Conservation (phyloP, 2,329 filamentous ascomycete species). For the Cadophora sp. region DNA sequence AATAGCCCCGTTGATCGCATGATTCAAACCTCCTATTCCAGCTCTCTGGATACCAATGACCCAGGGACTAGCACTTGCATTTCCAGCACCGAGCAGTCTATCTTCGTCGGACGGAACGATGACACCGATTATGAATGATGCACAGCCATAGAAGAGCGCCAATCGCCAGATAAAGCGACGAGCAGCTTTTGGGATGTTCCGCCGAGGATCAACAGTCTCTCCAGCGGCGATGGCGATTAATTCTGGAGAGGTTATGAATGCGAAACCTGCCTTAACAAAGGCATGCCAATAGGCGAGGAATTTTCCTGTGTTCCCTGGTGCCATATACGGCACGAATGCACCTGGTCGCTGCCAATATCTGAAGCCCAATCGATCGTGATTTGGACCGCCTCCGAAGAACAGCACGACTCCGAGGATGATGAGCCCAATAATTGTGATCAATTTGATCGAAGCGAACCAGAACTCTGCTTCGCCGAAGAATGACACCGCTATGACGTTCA, state of each 20-base stretch:
- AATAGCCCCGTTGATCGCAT: constrained; percentile 72
- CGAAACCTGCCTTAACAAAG: constrained; percentile 27
- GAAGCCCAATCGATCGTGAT: constrained; percentile 25
- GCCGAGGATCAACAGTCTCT: constrained; percentile 68
- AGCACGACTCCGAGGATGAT: constrained; percentile 49
- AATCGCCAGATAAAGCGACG: constrained; percentile 65
- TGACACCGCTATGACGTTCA: constrained; percentile 24
- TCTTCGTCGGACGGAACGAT: constrained; percentile 69
- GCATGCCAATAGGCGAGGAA: constrained; percentile 27
- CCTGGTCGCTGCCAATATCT: constrained; percentile 25
- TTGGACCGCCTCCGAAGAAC: constrained; percentile 25
- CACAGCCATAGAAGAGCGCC: constrained; percentile 65
- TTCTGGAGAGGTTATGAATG: constrained; percentile 44
- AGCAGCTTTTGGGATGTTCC: constrained; percentile 70
- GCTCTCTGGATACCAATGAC: constrained; percentile 68
- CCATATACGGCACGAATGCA: constrained; percentile 22
- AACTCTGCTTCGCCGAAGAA: constrained; percentile 28
- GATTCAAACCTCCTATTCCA: constrained; percentile 67
- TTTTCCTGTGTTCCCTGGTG: constrained; percentile 17
- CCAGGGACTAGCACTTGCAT: constrained; percentile 54
- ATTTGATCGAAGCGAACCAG: constrained; percentile 24
- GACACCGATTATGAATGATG: constrained; percentile 63
- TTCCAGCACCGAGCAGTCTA: constrained; percentile 56
- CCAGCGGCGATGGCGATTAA: constrained; percentile 66
- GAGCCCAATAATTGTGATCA: constrained; percentile 63